phyloP scores from a whole-genome alignment of 805 yeast species.

The Myxozyma udenii region DNA sequence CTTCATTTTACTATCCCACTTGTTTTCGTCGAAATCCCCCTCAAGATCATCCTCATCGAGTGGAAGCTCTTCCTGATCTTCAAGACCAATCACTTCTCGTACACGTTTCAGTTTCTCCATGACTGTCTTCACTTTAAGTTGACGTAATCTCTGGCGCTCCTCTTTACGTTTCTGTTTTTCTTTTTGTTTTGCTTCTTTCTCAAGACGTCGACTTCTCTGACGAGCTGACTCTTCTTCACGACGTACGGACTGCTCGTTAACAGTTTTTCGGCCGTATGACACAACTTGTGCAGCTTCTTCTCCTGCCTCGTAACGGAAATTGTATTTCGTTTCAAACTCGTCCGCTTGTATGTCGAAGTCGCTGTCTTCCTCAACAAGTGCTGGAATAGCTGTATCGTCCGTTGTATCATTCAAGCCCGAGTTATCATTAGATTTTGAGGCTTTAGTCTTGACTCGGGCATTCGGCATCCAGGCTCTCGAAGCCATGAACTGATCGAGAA shows the following conservation, averaged over 20 bases:
- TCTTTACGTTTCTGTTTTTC: constrained; percentile 57
- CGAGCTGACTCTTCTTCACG: constrained; percentile 71
- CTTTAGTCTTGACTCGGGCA: not conserved
- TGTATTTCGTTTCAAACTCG: constrained; percentile 84
- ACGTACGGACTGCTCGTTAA: constrained; percentile 78
- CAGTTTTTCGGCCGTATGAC: constrained; percentile 77
- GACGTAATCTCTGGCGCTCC: constrained; percentile 66
- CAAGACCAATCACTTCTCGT: constrained; percentile 59
- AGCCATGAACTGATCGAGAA: constrained; percentile 67
- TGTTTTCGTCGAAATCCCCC: constrained; percentile 76
- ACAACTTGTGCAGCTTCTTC: constrained; percentile 78
- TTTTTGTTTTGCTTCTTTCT: constrained; percentile 52
- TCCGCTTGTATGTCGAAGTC: constrained; percentile 93
- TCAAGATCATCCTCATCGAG: constrained; percentile 63
- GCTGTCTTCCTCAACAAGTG: constrained; percentile 54
- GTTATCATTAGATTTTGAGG: not conserved
- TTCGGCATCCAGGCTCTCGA: constrained; percentile 82
- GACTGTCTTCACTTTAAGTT: constrained; percentile 70
- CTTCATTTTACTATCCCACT: constrained; percentile 85
- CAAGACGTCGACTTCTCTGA: constrained; percentile 75
- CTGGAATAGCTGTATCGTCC: constrained; percentile 31
- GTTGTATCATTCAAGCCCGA: not conserved
- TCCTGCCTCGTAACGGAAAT: constrained; percentile 84
- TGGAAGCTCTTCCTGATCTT: constrained; percentile 55
- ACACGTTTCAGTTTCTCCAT: constrained; percentile 66